Conservation (phyloP, 768 basidiomycete species). For the Termitomyces sp. region DNA sequence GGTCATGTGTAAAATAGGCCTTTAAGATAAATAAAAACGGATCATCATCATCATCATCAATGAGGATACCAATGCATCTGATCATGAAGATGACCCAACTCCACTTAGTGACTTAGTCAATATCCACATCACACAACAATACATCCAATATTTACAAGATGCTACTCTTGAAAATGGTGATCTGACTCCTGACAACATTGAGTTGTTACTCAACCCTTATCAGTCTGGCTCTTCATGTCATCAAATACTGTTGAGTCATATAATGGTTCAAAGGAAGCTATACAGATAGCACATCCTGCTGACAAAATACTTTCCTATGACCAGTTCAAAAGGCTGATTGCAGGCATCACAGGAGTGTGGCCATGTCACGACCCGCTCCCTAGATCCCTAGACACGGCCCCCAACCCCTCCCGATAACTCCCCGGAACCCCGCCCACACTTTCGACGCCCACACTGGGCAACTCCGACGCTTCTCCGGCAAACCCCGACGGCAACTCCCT, state of each 20-base stretch:
- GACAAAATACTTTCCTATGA: not conserved
- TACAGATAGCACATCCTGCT: not conserved
- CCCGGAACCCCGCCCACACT: no score
- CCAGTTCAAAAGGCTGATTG: not conserved
- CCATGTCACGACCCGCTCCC: no score
- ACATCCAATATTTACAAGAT: not conserved
- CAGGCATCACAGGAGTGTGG: conserved; percentile 29
- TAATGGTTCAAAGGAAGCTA: not conserved
- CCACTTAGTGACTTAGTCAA: not conserved
- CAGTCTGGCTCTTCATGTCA: not conserved
- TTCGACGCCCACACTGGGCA: no score
- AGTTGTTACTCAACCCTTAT: not conserved
- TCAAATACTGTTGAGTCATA: not conserved
- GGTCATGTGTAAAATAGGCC: no score
- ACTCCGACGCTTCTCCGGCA: no score
- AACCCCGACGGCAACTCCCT: no score
- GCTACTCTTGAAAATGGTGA: not conserved
- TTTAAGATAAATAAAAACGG: no score
- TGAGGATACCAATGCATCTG: no score
- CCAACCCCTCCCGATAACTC: no score
- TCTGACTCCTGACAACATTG: not conserved
- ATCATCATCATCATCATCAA: no score
- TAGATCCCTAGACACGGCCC: no score
- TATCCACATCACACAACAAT: not conserved
- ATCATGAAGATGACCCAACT: no score